Percentiles rank a stretch among this genome's conserved stretches.
Evolutionary conservation across 352 stramenopile species (phyloP).

Genomic region (Phytophthora hibernalis): DNA sequence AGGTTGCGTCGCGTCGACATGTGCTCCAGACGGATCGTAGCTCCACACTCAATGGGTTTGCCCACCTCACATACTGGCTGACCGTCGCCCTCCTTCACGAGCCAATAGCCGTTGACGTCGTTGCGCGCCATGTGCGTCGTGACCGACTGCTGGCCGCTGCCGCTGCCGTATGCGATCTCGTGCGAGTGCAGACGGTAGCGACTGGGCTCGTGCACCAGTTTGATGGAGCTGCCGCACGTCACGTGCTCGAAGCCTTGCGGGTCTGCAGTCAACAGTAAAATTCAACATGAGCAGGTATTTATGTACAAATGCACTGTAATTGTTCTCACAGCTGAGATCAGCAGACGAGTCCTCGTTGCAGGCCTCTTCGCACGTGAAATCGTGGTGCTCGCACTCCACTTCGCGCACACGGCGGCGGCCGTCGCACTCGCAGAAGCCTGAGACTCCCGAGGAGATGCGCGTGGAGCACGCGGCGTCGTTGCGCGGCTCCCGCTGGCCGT

Average conservation of each 20-base stretch:
- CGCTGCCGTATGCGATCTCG: conserved; percentile 80
- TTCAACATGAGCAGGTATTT: conserved; percentile 10
- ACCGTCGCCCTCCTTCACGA: conserved; percentile 81
- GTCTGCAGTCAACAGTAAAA: conserved; percentile 40
- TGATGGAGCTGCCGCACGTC: conserved; percentile 86
- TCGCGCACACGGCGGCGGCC: conserved; percentile 78
- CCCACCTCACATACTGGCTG: conserved; percentile 53
- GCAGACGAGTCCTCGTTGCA: conserved; percentile 74
- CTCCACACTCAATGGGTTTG: conserved; percentile 66
- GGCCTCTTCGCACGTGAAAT: conserved; percentile 77
- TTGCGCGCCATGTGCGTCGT: conserved; percentile 74
- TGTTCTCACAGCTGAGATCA: conserved; percentile 70
- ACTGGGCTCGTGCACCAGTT: conserved; percentile 77
- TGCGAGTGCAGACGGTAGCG: conserved; percentile 87
- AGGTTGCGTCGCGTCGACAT: conserved; percentile 78
- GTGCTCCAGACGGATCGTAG: conserved; percentile 79
- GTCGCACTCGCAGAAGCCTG: conserved; percentile 86
- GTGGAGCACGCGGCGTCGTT: conserved; percentile 67
- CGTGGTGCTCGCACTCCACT: conserved; percentile 78
- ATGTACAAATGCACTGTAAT: background rate
- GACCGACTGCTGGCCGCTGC: conserved; percentile 83
- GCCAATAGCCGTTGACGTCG: conserved; percentile 89
- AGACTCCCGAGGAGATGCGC: conserved; percentile 55
- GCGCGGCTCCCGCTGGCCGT: conserved; percentile 66
- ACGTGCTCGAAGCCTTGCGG: conserved; percentile 81